Evolutionary conservation across 2,329 filamentous ascomycete species (phyloP).

Genomic region (Cladophialophora exuberans): DNA sequence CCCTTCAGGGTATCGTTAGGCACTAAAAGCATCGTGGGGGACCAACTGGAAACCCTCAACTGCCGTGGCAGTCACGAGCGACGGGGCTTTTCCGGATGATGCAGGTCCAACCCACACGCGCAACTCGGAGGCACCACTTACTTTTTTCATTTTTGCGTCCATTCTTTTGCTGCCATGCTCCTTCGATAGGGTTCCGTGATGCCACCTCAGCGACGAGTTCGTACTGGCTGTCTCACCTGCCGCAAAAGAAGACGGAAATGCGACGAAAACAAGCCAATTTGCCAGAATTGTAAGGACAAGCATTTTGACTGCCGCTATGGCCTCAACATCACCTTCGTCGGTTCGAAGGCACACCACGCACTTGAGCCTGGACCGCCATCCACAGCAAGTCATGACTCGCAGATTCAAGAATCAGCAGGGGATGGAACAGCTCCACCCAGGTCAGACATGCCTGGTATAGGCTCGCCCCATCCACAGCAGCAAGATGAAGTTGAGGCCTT

Average conservation of each 20-base stretch:
- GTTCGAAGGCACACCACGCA: not conserved
- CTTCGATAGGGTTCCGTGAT: no score
- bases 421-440: no score
- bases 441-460: no score
- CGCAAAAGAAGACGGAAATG: constrained; percentile 12
- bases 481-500: no score
- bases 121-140: not conserved
- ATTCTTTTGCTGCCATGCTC: no score
- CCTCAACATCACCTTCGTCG: constrained; percentile 13
- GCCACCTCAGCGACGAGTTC: constrained; percentile 1
- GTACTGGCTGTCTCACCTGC: constrained; percentile 11
- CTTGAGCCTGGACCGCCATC: not conserved
- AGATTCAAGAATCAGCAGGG: not conserved
- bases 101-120: not conserved
- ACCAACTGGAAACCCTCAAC: no score
- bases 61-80: not conserved
- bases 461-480: no score
- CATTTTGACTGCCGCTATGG: constrained; percentile 9
- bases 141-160: no score
- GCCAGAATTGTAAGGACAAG: constrained; percentile 9
- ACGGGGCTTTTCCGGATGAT: not conserved
- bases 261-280: constrained; percentile 9
- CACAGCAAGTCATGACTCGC: not conserved
- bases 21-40: no score
- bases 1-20: not conserved